Evolutionary conservation across 768 basidiomycete species (phyloP).

Genomic region (Auriculariales sp.): DNA sequence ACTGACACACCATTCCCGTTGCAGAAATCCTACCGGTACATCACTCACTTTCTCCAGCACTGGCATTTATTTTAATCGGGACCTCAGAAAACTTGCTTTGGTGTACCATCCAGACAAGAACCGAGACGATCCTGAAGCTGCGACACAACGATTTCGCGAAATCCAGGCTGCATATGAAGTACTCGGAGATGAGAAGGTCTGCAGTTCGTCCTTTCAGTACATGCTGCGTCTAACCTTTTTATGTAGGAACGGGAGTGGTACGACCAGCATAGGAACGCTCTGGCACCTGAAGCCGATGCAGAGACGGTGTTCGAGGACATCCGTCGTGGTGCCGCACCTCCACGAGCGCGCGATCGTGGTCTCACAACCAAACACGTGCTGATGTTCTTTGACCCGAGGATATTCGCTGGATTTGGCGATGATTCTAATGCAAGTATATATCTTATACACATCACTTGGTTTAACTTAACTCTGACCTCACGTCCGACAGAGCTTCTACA

Average conservation of each 20-base stretch:
- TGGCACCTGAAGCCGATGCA: slow-evolving; percentile 70
- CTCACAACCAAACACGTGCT: slow-evolving; percentile 69
- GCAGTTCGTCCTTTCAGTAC: not conserved
- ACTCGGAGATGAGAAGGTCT: slow-evolving; percentile 88
- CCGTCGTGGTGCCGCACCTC: slow-evolving; percentile 45
- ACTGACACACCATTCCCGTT: not conserved
- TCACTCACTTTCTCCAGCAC: slow-evolving; percentile 4
- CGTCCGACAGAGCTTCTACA: slow-evolving; percentile 62
- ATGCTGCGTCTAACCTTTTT: slow-evolving; percentile 7
- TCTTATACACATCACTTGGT: not conserved
- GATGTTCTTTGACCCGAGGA: slow-evolving; percentile 64
- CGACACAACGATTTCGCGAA: slow-evolving; percentile 74
- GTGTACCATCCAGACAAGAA: slow-evolving; percentile 87
- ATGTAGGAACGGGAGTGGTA: slow-evolving; percentile 94
- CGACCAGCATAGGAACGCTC: slow-evolving; percentile 76
- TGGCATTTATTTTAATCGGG: slow-evolving; percentile 31
- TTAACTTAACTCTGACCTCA: not conserved
- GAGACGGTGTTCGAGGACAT: slow-evolving; percentile 78
- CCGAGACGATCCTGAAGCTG: slow-evolving; percentile 61
- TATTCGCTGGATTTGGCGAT: slow-evolving; percentile 56
- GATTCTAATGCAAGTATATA: slow-evolving; percentile 11
- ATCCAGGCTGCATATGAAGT: slow-evolving; percentile 96
- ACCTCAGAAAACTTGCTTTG: slow-evolving; percentile 75
- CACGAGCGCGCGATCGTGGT: slow-evolving; percentile 49
- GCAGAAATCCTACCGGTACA: not conserved